phyloP scores from a whole-genome alignment of 495 filamentous ascomycete species.

The Penicillium mononematosum region DNA sequence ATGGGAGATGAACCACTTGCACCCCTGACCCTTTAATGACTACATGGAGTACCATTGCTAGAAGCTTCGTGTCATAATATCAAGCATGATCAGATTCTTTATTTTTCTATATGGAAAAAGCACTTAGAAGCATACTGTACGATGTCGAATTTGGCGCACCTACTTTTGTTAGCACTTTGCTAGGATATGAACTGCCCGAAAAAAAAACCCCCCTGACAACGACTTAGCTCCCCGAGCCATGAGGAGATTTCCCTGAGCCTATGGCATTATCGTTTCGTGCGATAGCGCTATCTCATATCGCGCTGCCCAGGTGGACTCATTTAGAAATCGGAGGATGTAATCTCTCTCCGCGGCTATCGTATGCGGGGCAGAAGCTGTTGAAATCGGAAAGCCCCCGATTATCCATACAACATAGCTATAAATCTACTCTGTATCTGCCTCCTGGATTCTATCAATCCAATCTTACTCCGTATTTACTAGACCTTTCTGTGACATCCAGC shows the following conservation, averaged over 20 bases:
- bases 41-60: too few species aligned
- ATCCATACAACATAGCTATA: not conserved
- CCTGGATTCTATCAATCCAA: too few species aligned
- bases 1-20: not conserved
- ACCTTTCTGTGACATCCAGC: not conserved
- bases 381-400: not conserved
- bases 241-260: not conserved
- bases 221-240: not conserved
- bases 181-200: too few species aligned
- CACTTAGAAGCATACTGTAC: too few species aligned
- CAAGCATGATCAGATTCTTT: too few species aligned
- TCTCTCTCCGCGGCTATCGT: not conserved
- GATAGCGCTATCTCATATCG: not conserved
- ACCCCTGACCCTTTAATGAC: not conserved
- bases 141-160: too few species aligned
- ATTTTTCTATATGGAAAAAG: too few species aligned
- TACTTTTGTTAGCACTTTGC: too few species aligned
- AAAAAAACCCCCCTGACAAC: too few species aligned
- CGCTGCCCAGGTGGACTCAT: not conserved
- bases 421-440: not conserved
- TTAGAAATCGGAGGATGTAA: constrained; percentile 1
- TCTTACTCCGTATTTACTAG: not conserved
- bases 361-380: not conserved
- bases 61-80: too few species aligned
- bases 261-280: not conserved